phyloP scores from a whole-genome alignment of 176 grass and related monocot genomes.

The Juncus effusus region DNA sequence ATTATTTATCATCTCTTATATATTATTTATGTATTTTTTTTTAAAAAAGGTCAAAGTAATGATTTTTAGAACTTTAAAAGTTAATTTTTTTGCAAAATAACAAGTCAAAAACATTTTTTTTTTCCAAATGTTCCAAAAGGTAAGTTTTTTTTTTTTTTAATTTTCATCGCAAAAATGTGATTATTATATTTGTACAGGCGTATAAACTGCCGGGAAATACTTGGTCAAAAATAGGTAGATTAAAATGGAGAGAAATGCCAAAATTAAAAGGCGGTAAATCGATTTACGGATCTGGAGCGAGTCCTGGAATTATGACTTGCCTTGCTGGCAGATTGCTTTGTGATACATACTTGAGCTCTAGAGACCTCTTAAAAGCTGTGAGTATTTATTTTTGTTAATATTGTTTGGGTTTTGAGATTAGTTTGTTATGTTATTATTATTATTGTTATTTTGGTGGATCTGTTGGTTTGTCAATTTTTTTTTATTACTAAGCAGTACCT shows the following conservation, averaged over 20 bases:
- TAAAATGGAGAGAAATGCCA: slow-evolving; percentile 79
- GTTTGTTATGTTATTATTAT: no score
- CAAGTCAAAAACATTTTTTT: not conserved
- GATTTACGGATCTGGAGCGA: slow-evolving; percentile 92
- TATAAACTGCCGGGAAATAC: slow-evolving; percentile 76
- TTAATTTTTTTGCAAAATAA: not conserved
- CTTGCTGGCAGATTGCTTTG: slow-evolving; percentile 93
- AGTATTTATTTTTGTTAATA: no score
- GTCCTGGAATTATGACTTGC: slow-evolving; percentile 93
- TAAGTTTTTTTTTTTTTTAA: not conserved
- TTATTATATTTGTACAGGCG: slow-evolving; percentile 45
- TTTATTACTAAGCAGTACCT: no score
- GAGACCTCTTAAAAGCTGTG: slow-evolving; percentile 89
- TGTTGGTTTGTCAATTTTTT: no score
- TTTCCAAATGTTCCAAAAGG: not conserved
- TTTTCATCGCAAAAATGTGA: slow-evolving; percentile 6
- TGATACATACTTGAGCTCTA: slow-evolving; percentile 94
- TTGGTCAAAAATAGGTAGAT: slow-evolving; percentile 98
- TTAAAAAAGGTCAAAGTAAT: no score
- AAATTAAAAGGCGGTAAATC: slow-evolving; percentile 84
- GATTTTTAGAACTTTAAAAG: no score
- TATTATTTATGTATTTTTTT: no score
- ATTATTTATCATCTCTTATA: no score
- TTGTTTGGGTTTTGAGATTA: no score
- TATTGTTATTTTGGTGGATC: no score